phyloP scores from a whole-genome alignment of 1,284 basidiomycete species.

The Cutaneotrichosporon sp. region DNA sequence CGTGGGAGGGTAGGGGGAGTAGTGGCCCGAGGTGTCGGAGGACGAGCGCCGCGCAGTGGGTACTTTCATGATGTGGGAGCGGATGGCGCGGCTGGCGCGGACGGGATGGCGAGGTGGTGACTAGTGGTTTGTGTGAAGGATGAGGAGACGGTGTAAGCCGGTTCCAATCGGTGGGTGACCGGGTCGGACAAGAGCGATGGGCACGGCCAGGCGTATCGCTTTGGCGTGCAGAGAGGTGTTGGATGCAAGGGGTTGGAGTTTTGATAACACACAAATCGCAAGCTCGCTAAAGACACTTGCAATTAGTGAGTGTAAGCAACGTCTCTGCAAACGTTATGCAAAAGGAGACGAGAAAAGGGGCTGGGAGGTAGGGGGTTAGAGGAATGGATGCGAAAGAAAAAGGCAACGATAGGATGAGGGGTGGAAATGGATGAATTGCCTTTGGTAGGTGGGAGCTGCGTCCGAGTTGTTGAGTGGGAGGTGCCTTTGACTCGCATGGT shows the following conservation, averaged over 20 bases:
- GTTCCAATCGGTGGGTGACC: background rate
- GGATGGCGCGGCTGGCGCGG: too few relatives aligned
- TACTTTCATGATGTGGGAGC: conserved; percentile 25
- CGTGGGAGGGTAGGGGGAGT: conserved; percentile 30
- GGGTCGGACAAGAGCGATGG: conserved; percentile 5
- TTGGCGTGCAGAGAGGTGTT: background rate
- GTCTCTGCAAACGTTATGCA: too few relatives aligned
- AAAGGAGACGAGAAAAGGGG: too few relatives aligned
- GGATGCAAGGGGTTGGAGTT: background rate
- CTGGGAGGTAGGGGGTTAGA: too few relatives aligned
- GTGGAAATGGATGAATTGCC: too few relatives aligned
- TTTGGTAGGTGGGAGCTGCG: too few relatives aligned
- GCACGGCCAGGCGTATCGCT: background rate
- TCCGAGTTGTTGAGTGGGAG: too few relatives aligned
- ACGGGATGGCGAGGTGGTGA: background rate
- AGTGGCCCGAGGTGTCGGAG: conserved; percentile 18
- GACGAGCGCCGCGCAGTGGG: conserved; percentile 21
- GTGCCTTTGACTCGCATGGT: too few relatives aligned
- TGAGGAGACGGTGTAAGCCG: background rate
- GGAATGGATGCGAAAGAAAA: too few relatives aligned
- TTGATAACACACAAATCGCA: background rate
- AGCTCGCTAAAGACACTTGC: too few relatives aligned
- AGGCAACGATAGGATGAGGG: too few relatives aligned
- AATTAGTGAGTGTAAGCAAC: too few relatives aligned
- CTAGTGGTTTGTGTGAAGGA: background rate